phyloP scores from a whole-genome alignment of 176 grass and related monocot species.

The Bothriochloa decipiens region DNA sequence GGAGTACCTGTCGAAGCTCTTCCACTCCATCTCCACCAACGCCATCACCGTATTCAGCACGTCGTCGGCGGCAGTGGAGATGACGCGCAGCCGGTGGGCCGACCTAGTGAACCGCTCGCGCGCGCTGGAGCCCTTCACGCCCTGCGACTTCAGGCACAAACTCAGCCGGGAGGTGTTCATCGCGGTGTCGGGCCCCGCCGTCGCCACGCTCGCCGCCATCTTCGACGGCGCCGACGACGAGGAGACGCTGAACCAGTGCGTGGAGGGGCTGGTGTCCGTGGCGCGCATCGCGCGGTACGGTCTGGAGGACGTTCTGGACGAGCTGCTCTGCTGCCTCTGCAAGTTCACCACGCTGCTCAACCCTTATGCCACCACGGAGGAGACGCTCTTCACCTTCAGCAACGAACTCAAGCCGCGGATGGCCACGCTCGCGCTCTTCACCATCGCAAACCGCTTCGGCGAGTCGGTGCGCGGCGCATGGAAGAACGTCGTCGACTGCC shows the following conservation, averaged over 20 bases:
- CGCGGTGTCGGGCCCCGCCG: constrained; percentile 65
- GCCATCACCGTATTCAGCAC: constrained; percentile 76
- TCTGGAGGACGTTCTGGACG: constrained; percentile 78
- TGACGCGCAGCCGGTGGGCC: constrained; percentile 59
- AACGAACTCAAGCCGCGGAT: constrained; percentile 87
- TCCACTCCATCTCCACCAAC: constrained; percentile 78
- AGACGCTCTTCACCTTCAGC: constrained; percentile 89
- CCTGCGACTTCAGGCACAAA: constrained; percentile 86
- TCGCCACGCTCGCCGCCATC: constrained; percentile 74
- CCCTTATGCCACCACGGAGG: constrained; percentile 81
- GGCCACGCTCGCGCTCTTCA: constrained; percentile 88
- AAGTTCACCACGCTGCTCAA: constrained; percentile 95
- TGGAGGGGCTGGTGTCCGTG: constrained; percentile 78
- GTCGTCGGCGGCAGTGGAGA: constrained; percentile 26
- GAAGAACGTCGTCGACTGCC: constrained; percentile 87
- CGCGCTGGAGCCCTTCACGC: constrained; percentile 61
- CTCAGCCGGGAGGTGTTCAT: constrained; percentile 77
- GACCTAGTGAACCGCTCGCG: constrained; percentile 69
- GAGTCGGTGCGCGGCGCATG: constrained; percentile 72
- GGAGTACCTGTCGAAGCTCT: constrained; percentile 90
- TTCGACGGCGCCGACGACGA: constrained; percentile 86
- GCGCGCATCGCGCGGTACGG: constrained; percentile 79
- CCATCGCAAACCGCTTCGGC: constrained; percentile 87
- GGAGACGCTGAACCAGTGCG: constrained; percentile 74
- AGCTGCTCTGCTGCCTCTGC: constrained; percentile 95